Evolutionary conservation across 768 basidiomycete genomes (phyloP), one percentile per base, ranked within the genome.

Genomic region (Pholiota conissans): DNA sequence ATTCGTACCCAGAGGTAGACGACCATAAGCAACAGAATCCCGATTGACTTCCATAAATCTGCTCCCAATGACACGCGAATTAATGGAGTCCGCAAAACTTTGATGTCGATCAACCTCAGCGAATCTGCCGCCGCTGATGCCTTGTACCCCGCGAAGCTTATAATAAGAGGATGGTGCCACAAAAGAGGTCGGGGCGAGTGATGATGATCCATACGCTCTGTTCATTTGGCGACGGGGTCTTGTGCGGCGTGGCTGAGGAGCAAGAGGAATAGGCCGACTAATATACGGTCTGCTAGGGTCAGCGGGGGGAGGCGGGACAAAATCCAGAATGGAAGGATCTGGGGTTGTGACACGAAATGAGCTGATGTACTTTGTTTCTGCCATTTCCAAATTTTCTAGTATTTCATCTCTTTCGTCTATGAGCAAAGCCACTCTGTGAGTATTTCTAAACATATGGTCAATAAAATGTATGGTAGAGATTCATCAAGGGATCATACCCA

Each of bases 101-200:
- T 78, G 75, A 52, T 74, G 70, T 56, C 70, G 70, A 59, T 72
- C 76, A 3, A 76, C 72, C 59, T 82, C 80, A 10, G 79, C 75
- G 53, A 85, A 82, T 30, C 80, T 75, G 4, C 86, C 86, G 20
- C 82, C 84, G 54, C 75, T 85, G 24, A 91, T 76, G 8, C 84
- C 85, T 51, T 76, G 79, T 3, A 89, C 76, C 24, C 79, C 75
- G 22, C 85, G 80, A 29, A 93, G 79, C 66, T 87, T 86, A 74
- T 93, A 93, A 68, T 88, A 93, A 54, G 86, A 83, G 5, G 87
- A 89, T 6, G 90, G 90, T 4, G 88, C 89, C 8, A 91, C 84
- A 64, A 91, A 93, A 5, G 88, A 87, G 16, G 86, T 86, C 3
- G 90, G 90, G 1, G 87, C 80, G 14, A 87, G 79, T n/a, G 86